Base-by-base conservation (phyloP, 73 alveolate species). In the Paramecium caudatum region DNA sequence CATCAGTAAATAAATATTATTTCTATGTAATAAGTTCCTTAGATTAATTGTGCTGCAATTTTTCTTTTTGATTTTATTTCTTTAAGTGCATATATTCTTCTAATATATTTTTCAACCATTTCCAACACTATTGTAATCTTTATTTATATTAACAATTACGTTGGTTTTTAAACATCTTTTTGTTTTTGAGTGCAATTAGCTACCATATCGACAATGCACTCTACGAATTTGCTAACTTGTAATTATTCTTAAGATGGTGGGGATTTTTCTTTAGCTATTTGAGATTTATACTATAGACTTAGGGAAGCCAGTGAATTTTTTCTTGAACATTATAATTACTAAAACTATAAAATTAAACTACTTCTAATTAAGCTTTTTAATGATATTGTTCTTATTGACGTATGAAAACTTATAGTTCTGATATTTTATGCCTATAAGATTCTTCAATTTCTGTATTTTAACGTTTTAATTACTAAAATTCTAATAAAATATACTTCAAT, bases 131-230 rank as follows among this genome's bases (percentile, higher is more conserved):
- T 30, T 48, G 7, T 16, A 48, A n/a, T 5, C 70, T 48, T 9
- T 7, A 5, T 12, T 48, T 12, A 9, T 9, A 16, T 12, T 12
- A 12, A 12, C 7, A 7, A 9, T n/a, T n/a, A n/a, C n/a, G n/a
- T 16, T 12, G 7, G 15, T 48, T 9, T 30, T 30, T 48, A 12
- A 30, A 30, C 8, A 12, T 7, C 19, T 16, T 5, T 7, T 5
- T 5, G 8, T 7, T 48, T 12, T 9, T 16, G 70, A 7, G 70
- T 12, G 15, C 70, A 48, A 48, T 16, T 48, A 5, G 15, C 25
- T 12, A 48, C 70, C 70, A 48, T 48, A 8, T 48, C 70, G 7
- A 48, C 70, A 48, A 48, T 48, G 25, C 70, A 48, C 5, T 8
- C 30, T 12, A 48, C 70, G 15, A 48, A 48, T 16, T 48, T 48